Percentiles rank a stretch among this genome's conserved stretches.
phyloP scores from a whole-genome alignment of 495 filamentous ascomycete species.

The Lindgomyces ingoldianus region DNA sequence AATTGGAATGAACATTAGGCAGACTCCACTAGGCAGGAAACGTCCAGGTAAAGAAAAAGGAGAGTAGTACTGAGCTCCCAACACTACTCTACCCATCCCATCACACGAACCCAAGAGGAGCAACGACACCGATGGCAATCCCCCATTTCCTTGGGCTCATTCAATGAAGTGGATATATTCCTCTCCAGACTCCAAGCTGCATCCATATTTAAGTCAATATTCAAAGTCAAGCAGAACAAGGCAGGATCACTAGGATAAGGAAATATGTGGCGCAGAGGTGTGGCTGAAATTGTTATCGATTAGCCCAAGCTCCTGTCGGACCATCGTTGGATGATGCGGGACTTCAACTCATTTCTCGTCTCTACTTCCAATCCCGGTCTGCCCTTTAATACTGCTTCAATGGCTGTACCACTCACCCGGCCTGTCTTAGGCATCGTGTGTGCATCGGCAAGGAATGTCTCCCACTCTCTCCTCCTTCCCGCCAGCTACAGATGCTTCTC shows the following conservation, averaged over 20 bases:
- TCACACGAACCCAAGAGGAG: constrained; percentile 30
- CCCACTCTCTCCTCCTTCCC: constrained; percentile 17
- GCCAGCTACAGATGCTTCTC: constrained; percentile 59
- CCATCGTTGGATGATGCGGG: constrained; percentile 7
- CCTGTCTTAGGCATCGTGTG: neutral
- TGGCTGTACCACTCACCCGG: constrained; percentile 20
- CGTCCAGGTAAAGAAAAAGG: too few relatives aligned
- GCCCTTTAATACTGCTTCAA: constrained; percentile 13
- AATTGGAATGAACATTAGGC: too few relatives aligned
- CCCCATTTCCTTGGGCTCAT: constrained; percentile 31
- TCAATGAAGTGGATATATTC: constrained; percentile 25
- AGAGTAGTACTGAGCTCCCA: constrained; percentile 16
- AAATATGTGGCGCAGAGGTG: neutral
- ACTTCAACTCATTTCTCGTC: neutral
- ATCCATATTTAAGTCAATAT: constrained; percentile 11
- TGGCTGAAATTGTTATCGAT: constrained; percentile 27
- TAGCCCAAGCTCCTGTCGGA: neutral
- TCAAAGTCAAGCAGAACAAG: too few relatives aligned
- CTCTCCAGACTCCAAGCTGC: constrained; percentile 28
- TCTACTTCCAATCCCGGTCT: neutral
- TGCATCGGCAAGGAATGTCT: neutral
- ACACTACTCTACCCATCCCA: constrained; percentile 36
- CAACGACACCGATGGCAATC: constrained; percentile 31
- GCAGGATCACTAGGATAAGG: too few relatives aligned
- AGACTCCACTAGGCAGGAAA: too few relatives aligned